Base-by-base conservation (phyloP, 495 filamentous ascomycete genomes). In the Podospora anserina region DNA sequence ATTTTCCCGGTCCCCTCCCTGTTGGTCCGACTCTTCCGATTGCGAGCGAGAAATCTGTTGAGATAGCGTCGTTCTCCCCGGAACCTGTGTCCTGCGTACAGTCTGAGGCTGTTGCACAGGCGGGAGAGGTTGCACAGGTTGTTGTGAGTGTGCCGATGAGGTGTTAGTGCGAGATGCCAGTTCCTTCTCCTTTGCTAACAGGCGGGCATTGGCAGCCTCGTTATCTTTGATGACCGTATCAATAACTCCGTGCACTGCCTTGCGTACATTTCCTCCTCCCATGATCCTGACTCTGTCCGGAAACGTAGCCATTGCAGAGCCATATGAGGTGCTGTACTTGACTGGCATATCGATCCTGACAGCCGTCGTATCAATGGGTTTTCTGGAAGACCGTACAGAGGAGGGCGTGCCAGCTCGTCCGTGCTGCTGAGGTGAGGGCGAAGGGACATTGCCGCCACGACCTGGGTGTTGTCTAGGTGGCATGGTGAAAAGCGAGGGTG, bases 241-340 rank as follows among this genome's bases (percentile, higher is more conserved):
- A 7, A 58, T 3, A 19, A 26, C 23, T 26, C n/a, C 55, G n/a
- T 58, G 55, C n/a, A 58, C 23, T 3, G 55, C 55, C 7, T 19
- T 19, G n/a, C 55, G 55, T 19, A 58, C 5, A 3, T 58, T 26
- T 58, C 55, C 55, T 2, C 55, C 55, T 7, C 55, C 55, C n/a
- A 19, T 58, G 23, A 58, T 18, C 55, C 55, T 58, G 0, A 20
- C n/a, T 9, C 55, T 15, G 23, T 58, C 23, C 3, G 55, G 55
- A 20, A 58, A 20, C 23, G 23, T 26, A 9, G 55, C 13, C n/a
- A 58, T 19, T 7, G 55, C 3, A 20, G 55, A 58, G 23, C 55
- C 55, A 26, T 58, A 58, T 11, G 55, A 58, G 15, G 23, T 26
- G 55, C 55, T 58, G 55, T 58, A 58, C 23, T 58, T 58, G 55